Percentiles rank a stretch among this genome's conserved stretches.
phyloP scores from a whole-genome alignment of 768 basidiomycete genomes.

The Podaxis rugospora region DNA sequence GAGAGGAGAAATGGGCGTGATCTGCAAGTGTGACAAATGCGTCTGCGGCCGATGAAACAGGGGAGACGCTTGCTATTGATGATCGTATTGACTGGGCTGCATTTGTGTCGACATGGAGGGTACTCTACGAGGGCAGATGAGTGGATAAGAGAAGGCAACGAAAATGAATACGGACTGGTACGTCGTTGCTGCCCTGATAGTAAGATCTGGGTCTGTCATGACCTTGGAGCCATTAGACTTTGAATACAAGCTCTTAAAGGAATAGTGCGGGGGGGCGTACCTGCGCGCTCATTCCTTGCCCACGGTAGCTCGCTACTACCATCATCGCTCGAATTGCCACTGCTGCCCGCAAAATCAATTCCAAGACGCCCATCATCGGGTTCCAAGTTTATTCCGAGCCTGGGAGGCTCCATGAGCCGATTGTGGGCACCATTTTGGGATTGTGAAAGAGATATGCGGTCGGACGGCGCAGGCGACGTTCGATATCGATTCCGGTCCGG shows the following conservation, averaged over 20 bases:
- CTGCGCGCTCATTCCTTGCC: conserved; percentile 39
- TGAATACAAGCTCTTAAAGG: background rate
- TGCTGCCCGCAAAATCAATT: conserved; percentile 45
- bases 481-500: conserved; percentile 25
- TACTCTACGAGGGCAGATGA: conserved; percentile 21
- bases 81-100: conserved; percentile 37
- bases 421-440: conserved; percentile 21
- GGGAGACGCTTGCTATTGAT: conserved; percentile 30
- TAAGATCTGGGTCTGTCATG: conserved; percentile 2
- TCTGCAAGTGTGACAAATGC: conserved; percentile 33
- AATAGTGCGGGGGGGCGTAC: conserved; percentile 28
- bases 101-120: conserved; percentile 56
- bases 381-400: conserved; percentile 41
- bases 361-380: conserved; percentile 54
- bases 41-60: conserved; percentile 22
- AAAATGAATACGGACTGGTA: conserved; percentile 12
- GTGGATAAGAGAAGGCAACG: conserved; percentile 1
- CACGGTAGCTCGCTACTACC: conserved; percentile 57
- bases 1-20: conserved; percentile 27
- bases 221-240: background rate
- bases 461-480: conserved; percentile 23
- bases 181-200: background rate
- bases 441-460: conserved; percentile 18
- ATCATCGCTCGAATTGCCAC: conserved; percentile 36
- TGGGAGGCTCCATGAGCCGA: conserved; percentile 26